Conservation (phyloP, 75 land plant species). For the Picea glauca region DNA sequence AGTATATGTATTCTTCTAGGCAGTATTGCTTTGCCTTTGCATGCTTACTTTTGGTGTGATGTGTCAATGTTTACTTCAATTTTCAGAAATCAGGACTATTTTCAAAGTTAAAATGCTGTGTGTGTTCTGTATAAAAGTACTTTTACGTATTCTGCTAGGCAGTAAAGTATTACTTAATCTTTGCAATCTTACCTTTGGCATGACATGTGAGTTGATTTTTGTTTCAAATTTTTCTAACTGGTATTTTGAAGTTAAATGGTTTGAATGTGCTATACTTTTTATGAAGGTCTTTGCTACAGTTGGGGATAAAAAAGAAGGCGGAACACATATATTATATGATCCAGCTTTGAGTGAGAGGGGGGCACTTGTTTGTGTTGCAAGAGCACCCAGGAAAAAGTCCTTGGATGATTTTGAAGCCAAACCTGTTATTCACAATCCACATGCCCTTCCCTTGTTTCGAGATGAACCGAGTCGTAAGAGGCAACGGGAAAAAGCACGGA, state of each 20-base stretch:
- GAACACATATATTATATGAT: slow-evolving; percentile 90
- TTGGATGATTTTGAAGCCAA: slow-evolving; percentile 84
- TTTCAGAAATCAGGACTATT: too few relatives aligned
- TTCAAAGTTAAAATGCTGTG: too few relatives aligned
- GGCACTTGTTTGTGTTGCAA: slow-evolving; percentile 93
- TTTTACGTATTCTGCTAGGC: too few relatives aligned
- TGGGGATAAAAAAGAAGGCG: slow-evolving; percentile 93
- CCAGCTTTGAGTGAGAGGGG: slow-evolving; percentile 93
- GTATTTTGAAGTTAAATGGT: neutral
- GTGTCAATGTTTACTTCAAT: neutral
- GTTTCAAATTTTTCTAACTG: neutral
- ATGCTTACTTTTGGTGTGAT: neutral
- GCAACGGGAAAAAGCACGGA: slow-evolving; percentile 83
- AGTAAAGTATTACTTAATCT: neutral
- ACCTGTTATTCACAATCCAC: slow-evolving; percentile 96
- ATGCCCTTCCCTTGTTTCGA: slow-evolving; percentile 92
- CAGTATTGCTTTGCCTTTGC: neutral
- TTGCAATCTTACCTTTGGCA: neutral
- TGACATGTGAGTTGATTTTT: neutral
- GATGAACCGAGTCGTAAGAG: slow-evolving; percentile 96
- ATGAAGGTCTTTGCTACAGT: slow-evolving; percentile 84
- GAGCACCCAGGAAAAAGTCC: slow-evolving; percentile 96
- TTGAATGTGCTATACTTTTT: neutral
- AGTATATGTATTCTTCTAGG: neutral
- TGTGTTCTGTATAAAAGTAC: too few relatives aligned